Evolutionary conservation across 768 basidiomycete species (phyloP).

Genomic region (Phylloporus sp.): DNA sequence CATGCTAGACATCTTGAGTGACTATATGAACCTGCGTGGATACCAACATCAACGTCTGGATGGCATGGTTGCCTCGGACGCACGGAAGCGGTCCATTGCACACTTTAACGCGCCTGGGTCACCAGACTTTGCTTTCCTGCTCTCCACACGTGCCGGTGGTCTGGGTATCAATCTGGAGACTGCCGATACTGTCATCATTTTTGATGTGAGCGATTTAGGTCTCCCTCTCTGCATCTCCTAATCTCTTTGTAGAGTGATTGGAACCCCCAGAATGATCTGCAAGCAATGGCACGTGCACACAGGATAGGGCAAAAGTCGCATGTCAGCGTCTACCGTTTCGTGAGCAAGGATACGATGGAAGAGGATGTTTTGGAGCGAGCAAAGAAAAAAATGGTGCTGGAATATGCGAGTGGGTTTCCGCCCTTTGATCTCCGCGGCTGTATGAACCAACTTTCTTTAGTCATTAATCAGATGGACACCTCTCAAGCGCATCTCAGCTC

Average conservation of each 20-base stretch:
- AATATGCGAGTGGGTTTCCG: slow-evolving; percentile 88
- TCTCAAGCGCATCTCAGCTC: slow-evolving; percentile 93
- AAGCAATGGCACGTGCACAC: slow-evolving; percentile 99
- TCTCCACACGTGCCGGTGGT: slow-evolving; percentile 95
- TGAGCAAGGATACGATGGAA: slow-evolving; percentile 99
- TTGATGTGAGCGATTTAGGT: slow-evolving; percentile 65
- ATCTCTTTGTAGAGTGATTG: slow-evolving; percentile 73
- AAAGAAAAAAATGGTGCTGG: slow-evolving; percentile 99
- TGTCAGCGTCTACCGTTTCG: slow-evolving; percentile 97
- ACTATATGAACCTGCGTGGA: slow-evolving; percentile 88
- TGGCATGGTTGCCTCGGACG: slow-evolving; percentile 91
- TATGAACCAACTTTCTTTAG: slow-evolving; percentile 39
- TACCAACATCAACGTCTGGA: slow-evolving; percentile 94
- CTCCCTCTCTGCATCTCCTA: background rate
- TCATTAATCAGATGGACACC: slow-evolving; percentile 99
- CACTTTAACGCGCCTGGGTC: slow-evolving; percentile 94
- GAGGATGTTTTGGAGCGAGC: slow-evolving; percentile 97
- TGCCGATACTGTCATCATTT: slow-evolving; percentile 98
- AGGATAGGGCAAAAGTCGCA: slow-evolving; percentile 98
- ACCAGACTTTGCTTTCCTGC: slow-evolving; percentile 93
- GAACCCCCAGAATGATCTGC: slow-evolving; percentile 98
- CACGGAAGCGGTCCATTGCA: slow-evolving; percentile 91
- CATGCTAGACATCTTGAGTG: slow-evolving; percentile 96
- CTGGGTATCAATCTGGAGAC: slow-evolving; percentile 99
- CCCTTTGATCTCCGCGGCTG: slow-evolving; percentile 11